phyloP scores from a whole-genome alignment of 345 rosid genomes.

The Eucalyptus grandis region DNA sequence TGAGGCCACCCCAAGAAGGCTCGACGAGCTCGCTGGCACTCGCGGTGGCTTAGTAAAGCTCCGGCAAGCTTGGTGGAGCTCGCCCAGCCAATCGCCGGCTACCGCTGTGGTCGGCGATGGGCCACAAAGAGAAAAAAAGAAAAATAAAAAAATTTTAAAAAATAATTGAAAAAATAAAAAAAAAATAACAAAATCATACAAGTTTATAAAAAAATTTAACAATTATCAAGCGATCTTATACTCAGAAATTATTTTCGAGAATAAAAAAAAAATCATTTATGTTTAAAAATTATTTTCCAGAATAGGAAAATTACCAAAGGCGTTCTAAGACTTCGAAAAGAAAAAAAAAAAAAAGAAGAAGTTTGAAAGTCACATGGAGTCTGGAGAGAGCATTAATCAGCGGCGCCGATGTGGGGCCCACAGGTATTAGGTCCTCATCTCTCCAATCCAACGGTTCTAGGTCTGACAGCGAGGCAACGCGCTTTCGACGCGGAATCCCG shows the following conservation, averaged over 20 bases:
- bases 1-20: accelerated
- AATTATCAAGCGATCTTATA: no score
- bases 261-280: no score
- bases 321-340: accelerated
- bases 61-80: accelerated
- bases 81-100: accelerated
- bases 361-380: background rate
- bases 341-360: background rate
- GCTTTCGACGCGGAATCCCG: background rate
- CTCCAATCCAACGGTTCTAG: background rate
- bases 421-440: background rate
- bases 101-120: no score
- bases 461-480: background rate
- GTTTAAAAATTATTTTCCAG: no score
- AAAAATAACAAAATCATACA: no score
- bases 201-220: no score
- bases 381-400: background rate
- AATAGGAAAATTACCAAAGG: no score
- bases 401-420: background rate
- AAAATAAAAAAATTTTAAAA: no score
- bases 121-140: no score
- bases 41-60: no score
- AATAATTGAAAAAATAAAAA: no score
- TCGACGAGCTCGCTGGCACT: accelerated
- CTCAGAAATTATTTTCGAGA: no score